Evolutionary conservation across 352 stramenopile species (phyloP), one percentile per base, ranked within the genome.

Genomic region (Globisporangium okanoganense): DNA sequence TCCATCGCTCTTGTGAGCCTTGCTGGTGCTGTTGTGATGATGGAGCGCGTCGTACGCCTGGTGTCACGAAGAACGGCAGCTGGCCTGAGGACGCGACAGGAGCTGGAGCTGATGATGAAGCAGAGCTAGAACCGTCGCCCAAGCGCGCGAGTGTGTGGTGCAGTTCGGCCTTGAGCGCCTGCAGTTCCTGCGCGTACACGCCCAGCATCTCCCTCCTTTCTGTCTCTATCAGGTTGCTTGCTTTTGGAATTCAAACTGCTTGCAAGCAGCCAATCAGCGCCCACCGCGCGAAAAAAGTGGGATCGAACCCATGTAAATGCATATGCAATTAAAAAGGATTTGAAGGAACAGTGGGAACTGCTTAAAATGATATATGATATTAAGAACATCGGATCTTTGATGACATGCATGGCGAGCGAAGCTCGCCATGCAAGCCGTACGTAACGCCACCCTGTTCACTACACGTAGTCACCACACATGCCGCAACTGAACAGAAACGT

Each of bases 131-230:
- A 10, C 59, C 65, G n/a, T 70, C 45, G 20, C 67, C 59, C 18
- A 87, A 52, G 9, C 72, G 70, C 38, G 68, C 67, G 29, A 90
- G 59, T 31, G 80, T 75, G 65, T 60, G 66, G 45, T 82, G 78
- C 36, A 90, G 67, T 65, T 88, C 76, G n/a, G 61, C 31, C 65
- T 84, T 87, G 56, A 90, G 80, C 65, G 70, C 78, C 14, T 78
- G 72, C 52, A 90, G 69, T 65, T 90, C 80, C 29, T 73, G 58
- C 56, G 65, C 61, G 57, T 76, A 83, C 14, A 50, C 40, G 38
- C 33, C 43, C 48, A 67, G 48, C 62, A 67, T 67, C 16, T 54
- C 7, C 13, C 16, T 38, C n/a, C 27, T n/a, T 47, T 24, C 10
- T 7, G 44, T 44, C 50, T 57, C 31, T 48, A 33, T 53, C 31